A percentile compares a stretch with the other conserved stretches of the same genome.
Conservation (phyloP, 345 rosid species). For the Kandelia obovata region DNA sequence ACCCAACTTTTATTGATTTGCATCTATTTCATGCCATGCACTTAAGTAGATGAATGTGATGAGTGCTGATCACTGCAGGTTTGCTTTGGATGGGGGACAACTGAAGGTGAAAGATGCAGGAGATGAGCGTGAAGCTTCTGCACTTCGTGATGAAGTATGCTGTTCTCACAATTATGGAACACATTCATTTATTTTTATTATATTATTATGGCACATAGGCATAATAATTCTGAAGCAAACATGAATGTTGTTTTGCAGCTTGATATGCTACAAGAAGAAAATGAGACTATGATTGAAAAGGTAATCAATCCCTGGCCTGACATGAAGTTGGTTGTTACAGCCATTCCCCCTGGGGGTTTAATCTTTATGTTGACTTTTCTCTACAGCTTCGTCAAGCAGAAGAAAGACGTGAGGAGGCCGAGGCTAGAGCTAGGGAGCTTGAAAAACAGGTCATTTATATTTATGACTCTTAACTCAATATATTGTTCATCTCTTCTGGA, state of each 20-base stretch:
- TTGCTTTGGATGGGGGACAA: slow-evolving; percentile 56
- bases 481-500: background rate
- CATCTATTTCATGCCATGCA: background rate
- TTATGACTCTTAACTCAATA: background rate
- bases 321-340: slow-evolving; percentile 2
- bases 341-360: slow-evolving; percentile 15
- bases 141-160: slow-evolving; percentile 95
- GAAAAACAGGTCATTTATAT: slow-evolving; percentile 77
- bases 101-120: slow-evolving; percentile 53
- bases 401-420: slow-evolving; percentile 80
- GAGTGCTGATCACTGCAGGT: slow-evolving; percentile 40
- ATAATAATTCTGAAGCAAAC: slow-evolving; percentile 5
- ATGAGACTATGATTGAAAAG: slow-evolving; percentile 42
- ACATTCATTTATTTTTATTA: background rate
- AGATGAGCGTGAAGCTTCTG: slow-evolving; percentile 89
- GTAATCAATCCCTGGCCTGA: slow-evolving; percentile 14
- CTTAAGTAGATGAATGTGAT: slow-evolving; percentile 12
- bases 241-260: slow-evolving; percentile 45
- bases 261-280: slow-evolving; percentile 75
- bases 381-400: slow-evolving; percentile 75
- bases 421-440: slow-evolving; percentile 90
- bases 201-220: too few relatives aligned
- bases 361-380: slow-evolving; percentile 22
- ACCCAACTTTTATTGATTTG: background rate
- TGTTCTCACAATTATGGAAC: slow-evolving; percentile 13